These are phyloP conservation scores for Solanum lignicaule DNA, from an alignment of 257 asterid genomes.

Conservation along the genomic window DNA sequence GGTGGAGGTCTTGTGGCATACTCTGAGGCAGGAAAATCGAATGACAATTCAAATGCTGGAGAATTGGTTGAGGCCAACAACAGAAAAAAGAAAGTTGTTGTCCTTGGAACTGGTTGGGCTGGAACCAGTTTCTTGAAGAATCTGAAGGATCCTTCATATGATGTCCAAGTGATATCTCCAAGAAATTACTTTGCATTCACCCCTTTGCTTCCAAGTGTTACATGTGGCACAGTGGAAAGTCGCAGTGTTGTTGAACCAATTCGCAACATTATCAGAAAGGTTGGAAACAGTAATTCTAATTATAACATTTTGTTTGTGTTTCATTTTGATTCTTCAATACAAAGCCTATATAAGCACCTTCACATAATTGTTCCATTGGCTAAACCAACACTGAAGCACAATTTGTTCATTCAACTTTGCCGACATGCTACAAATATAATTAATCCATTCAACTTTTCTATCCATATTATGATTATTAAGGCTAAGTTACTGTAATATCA, in stretches of 20 bases:
- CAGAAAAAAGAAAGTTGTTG: slow-evolving; percentile 75
- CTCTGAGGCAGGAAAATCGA: slow-evolving; percentile 56
- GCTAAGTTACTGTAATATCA: not conserved
- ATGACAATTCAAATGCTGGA: slow-evolving; percentile 19
- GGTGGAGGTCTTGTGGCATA: slow-evolving; percentile 82
- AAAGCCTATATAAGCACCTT: not conserved
- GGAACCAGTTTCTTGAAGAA: slow-evolving; percentile 80
- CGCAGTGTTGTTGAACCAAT: slow-evolving; percentile 95
- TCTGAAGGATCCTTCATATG: slow-evolving; percentile 62
- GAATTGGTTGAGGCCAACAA: slow-evolving; percentile 24
- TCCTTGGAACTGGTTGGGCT: slow-evolving; percentile 99
- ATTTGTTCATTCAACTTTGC: not conserved
- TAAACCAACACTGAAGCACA: not conserved
- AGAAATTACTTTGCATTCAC: slow-evolving; percentile 94
- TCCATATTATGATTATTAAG: not conserved
- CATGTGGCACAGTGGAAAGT: slow-evolving; percentile 88
- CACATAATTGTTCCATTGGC: not conserved
- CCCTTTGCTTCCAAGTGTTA: slow-evolving; percentile 92
- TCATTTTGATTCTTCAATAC: not conserved
- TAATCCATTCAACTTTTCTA: not conserved
- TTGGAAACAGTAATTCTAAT: not conserved
- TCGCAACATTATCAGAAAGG: slow-evolving; percentile 87
- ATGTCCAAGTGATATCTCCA: slow-evolving; percentile 90
- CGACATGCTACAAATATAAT: not conserved
- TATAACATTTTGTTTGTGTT: not conserved